These are phyloP conservation scores for Eucalyptus rudis DNA, from an alignment of 345 rosid species.

Conservation along the genomic window DNA sequence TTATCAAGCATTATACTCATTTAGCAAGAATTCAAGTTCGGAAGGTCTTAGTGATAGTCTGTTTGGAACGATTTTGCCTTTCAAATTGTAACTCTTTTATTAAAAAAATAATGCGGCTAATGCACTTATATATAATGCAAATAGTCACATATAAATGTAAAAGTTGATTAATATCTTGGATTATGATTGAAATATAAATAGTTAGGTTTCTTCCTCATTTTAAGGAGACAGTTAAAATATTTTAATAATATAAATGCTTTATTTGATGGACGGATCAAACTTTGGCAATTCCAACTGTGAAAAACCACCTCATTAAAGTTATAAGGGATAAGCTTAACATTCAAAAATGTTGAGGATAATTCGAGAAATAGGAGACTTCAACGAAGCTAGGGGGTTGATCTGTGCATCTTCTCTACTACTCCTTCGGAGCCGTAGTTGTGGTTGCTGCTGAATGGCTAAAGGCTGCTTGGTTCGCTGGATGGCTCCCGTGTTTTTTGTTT, in stretches of 20 bases:
- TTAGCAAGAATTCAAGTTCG: not conserved
- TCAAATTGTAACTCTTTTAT: not conserved
- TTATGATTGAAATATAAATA: not conserved
- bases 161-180: not conserved
- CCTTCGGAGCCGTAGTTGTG: too few relatives aligned
- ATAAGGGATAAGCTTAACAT: too few relatives aligned
- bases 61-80: not conserved
- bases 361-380: too few relatives aligned
- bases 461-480: too few relatives aligned
- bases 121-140: not conserved
- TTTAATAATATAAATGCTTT: not conserved
- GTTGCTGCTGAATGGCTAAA: too few relatives aligned
- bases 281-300: too few relatives aligned
- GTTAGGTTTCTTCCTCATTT: not conserved
- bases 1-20: not conserved
- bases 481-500: too few relatives aligned
- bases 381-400: too few relatives aligned
- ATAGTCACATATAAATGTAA: not conserved
- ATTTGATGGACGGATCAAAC: not conserved
- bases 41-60: not conserved
- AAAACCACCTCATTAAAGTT: too few relatives aligned
- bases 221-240: not conserved
- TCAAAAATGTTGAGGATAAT: too few relatives aligned
- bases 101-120: not conserved
- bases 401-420: too few relatives aligned